Evolutionary conservation across 1,139 yeast genomes (phyloP).

Genomic region (Keqinozyma sinolaborantium): DNA sequence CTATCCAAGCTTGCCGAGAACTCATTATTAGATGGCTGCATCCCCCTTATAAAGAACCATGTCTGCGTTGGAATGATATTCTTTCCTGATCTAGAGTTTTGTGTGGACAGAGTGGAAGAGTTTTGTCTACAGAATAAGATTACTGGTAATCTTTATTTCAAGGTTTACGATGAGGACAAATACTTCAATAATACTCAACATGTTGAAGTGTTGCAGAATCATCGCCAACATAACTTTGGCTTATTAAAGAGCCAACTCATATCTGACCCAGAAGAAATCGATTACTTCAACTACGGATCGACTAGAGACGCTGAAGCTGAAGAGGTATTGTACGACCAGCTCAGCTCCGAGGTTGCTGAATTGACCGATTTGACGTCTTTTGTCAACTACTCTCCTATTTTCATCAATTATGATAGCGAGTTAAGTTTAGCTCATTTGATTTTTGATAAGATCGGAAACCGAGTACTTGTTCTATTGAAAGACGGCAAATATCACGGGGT

Average conservation of each 20-base stretch:
- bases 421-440: constrained; percentile 51
- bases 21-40: constrained; percentile 52
- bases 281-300: constrained; percentile 30
- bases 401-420: constrained; percentile 48
- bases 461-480: constrained; percentile 49
- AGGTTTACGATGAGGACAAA: constrained; percentile 16
- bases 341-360: constrained; percentile 17
- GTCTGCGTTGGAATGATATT: constrained; percentile 48
- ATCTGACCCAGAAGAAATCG: constrained; percentile 9
- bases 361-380: constrained; percentile 39
- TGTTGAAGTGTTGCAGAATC: constrained; percentile 7
- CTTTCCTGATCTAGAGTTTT: constrained; percentile 52
- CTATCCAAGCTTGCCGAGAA: constrained; percentile 33
- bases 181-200: constrained; percentile 9
- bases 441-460: constrained; percentile 52
- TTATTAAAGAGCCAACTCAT: constrained; percentile 8
- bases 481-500: constrained; percentile 52
- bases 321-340: constrained; percentile 5
- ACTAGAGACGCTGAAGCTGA: constrained; percentile 10
- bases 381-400: constrained; percentile 50
- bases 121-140: constrained; percentile 25
- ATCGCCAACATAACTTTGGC: constrained; percentile 10
- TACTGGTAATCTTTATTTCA: constrained; percentile 31
- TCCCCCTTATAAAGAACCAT: constrained; percentile 39
- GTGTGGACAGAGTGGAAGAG: constrained; percentile 43